Evolutionary conservation across 2,329 filamentous ascomycete genomes (phyloP).

Genomic region (Xylaria sp.): DNA sequence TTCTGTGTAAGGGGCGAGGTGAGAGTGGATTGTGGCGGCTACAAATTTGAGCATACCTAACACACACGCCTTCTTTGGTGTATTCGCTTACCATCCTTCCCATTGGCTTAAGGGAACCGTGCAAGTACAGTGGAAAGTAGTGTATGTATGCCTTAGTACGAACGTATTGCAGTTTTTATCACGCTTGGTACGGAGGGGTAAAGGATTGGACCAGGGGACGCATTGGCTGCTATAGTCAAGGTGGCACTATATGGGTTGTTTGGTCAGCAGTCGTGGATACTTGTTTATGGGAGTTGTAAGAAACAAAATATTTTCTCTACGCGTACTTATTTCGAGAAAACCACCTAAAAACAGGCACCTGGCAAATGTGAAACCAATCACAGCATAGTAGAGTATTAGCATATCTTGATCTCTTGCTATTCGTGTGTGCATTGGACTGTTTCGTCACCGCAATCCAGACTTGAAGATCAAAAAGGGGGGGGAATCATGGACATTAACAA

Average conservation of each 20-base stretch:
- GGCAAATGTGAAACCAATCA: background rate
- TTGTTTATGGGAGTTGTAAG: background rate
- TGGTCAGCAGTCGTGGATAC: constrained; percentile 1
- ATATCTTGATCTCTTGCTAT: background rate
- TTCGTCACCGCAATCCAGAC: background rate
- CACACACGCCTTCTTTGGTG: constrained; percentile 4
- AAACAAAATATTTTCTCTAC: background rate
- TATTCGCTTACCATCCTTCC: constrained; percentile 9
- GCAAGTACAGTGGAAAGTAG: constrained; percentile 6
- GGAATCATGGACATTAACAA: too few relatives aligned
- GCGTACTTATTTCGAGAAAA: background rate
- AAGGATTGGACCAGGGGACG: constrained; percentile 18
- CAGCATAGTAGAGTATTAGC: background rate
- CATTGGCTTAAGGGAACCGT: constrained; percentile 20
- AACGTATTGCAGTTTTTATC: constrained; percentile 4
- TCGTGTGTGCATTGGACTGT: background rate
- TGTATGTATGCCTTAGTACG: too few relatives aligned
- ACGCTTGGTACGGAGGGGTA: constrained; percentile 22
- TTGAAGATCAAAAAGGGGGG: background rate
- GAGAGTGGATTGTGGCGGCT: constrained; percentile 10
- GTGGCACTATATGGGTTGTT: constrained; percentile 2
- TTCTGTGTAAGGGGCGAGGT: background rate
- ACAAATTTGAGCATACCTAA: background rate
- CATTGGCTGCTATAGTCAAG: constrained; percentile 1
- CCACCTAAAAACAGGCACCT: background rate